Base-by-base conservation (phyloP, 805 yeast species). In the Suhomyces sp. region DNA sequence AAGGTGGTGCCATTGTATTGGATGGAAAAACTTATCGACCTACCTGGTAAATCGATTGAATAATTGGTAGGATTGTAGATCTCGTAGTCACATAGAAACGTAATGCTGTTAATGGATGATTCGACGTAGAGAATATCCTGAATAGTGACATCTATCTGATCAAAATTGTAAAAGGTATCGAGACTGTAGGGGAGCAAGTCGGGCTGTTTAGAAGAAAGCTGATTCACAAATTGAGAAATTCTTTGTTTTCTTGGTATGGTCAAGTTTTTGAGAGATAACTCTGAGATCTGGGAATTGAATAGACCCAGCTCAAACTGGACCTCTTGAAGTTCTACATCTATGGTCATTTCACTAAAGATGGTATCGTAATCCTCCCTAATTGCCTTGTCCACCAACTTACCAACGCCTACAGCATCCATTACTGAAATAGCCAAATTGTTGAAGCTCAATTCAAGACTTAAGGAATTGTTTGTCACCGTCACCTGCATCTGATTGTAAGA, bases 51-150 rank as follows among this genome's bases (percentile, higher is more conserved):
- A 2, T 59, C 63, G 13, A 68, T 40, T 1, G 67, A 60, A 7
- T 59, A 46, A 17, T 56, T 56, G 20, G 71, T 56, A 1, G 79
- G 77, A 54, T 76, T 78, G 10, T 49, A 33, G 2, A 77, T 31
- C 15, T 62, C 65, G 4, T 71, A 29, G 40, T 66, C 72, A 27
- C 69, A 60, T 41, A 65, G 43, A 4, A 79, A 46, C 4, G 60
- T 54, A 12, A 73, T 51, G 2, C 55, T 56, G 0, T 57, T 52
- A 1, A 49, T 35, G 8, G 60, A 55, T 0, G 80, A 66, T 2
- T 65, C 63, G 12, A 71, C 48, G n/a, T 71, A 60, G 4, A 52
- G 33, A 31, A 53, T 43, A 29, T 49, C 37, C 9, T 13, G 51
- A 3, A 63, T 43, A 6, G 58, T 52, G 2, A 57, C 44, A 50